Percentiles rank a stretch among this genome's conserved stretches.
These are phyloP conservation scores for Hansenula lynferdii DNA, from an alignment of 1,139 yeast genomes.

Conservation along the genomic window DNA sequence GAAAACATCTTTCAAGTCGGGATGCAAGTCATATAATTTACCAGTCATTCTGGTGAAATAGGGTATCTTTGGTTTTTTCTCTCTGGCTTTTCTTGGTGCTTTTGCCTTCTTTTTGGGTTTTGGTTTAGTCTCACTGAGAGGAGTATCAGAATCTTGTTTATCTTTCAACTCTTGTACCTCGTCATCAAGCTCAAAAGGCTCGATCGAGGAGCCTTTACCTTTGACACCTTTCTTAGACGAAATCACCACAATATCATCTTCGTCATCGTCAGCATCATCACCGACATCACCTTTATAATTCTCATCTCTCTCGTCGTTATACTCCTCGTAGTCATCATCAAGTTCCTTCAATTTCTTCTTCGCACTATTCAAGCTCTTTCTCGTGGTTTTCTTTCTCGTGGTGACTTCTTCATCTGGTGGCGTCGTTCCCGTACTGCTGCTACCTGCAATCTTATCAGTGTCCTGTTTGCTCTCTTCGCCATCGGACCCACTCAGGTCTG, in stretches of 20 bases:
- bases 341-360: slow-evolving; percentile 19
- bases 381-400: slow-evolving; percentile 9
- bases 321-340: slow-evolving; percentile 30
- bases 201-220: slow-evolving; percentile 5
- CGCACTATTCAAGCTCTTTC: slow-evolving; percentile 9
- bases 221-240: slow-evolving; percentile 1
- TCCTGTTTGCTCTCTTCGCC: slow-evolving; percentile 6
- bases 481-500: slow-evolving; percentile 6
- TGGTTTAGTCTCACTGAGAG: slow-evolving; percentile 19
- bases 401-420: background rate
- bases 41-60: slow-evolving; percentile 64
- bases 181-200: slow-evolving; percentile 20
- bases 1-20: slow-evolving; percentile 69
- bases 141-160: slow-evolving; percentile 19
- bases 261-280: slow-evolving; percentile 16
- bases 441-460: background rate
- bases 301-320: slow-evolving; percentile 26
- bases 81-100: slow-evolving; percentile 23
- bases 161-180: slow-evolving; percentile 12
- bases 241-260: slow-evolving; percentile 17
- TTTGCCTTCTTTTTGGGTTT: slow-evolving; percentile 6
- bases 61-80: slow-evolving; percentile 55
- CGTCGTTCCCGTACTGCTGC: slow-evolving; percentile 1
- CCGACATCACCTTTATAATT: slow-evolving; percentile 14
- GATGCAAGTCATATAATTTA: slow-evolving; percentile 68